Evolutionary conservation across 129 eudicot species (phyloP), one percentile per base, ranked within the genome.

Genomic region (Flaveria robusta): DNA sequence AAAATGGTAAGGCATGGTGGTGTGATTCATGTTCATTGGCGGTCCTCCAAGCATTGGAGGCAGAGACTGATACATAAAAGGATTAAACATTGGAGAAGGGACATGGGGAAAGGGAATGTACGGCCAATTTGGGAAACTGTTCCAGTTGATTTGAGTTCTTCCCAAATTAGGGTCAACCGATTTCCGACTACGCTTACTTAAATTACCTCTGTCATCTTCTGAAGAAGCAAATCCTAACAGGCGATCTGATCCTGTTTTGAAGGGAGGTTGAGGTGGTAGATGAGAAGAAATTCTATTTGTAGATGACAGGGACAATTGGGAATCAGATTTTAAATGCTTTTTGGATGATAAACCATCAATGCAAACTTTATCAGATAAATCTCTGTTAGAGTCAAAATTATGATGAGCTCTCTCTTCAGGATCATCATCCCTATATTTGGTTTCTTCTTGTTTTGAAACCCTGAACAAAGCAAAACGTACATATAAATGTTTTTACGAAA

Each of bases 21-120:
- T 77, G 72, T 89, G 88, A 86, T 85, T 88, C 80, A 90, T 37
- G 39, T 88, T 89, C 92, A 90, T 82, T 55, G 97, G 75, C 9
- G 91, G 97, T 68, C 92, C 77, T 55, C 97, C 92, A 82, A 85
- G 89, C n/a, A 90, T 77, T 45, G 88, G 90, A 13, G 90, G 91
- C 23, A 88, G 78, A 82, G 87, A 93, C 51, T 85, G 98, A 51
- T 80, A 92, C 89, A 93, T 84, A 49, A 84, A 81, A 2, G 92
- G 87, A 74, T 84, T 96, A 71, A 93, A 88, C 23, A 85, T 85
- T 23, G 94, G 92, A 67, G 95, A 85, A 60, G 93, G 96, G 26
- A 82, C 81, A 49, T 88, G 96, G 16, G 81, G 98, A 67, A 87
- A 93, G 22, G 93, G 96, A 71, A 87, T 82, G 85, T 85, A 82